Evolutionary conservation across 345 rosid genomes (phyloP).

Genomic region (Acer yangbiense): DNA sequence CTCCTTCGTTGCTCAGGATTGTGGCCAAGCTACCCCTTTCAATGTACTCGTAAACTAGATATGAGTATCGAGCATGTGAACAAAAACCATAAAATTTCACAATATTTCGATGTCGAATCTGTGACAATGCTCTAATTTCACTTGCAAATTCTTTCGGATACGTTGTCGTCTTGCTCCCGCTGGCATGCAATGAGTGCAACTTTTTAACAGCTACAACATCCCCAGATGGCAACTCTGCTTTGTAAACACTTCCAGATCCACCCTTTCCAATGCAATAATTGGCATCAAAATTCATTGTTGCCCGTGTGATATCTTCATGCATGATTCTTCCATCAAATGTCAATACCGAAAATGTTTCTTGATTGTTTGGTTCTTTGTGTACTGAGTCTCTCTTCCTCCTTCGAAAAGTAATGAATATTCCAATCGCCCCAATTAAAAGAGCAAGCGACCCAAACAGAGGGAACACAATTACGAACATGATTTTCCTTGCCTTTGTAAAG

Average conservation of each 20-base stretch:
- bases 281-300: constrained; percentile 19
- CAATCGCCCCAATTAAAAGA: neutral
- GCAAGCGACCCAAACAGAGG: neutral
- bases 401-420: neutral
- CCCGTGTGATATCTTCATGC: constrained; percentile 8
- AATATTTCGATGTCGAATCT: constrained; percentile 5
- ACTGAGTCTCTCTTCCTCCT: neutral
- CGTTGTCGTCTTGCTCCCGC: neutral
- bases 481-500: no score
- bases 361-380: no score
- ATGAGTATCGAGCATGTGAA: neutral
- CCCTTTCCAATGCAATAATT: constrained; percentile 24
- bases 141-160: neutral
- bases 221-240: neutral
- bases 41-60: constrained; percentile 19
- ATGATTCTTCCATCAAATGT: constrained; percentile 23
- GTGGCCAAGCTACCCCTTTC: constrained; percentile 18
- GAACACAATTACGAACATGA: neutral
- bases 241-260: constrained; percentile 7
- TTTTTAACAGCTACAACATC: constrained; percentile 19
- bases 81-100: constrained; percentile 2
- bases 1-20: neutral
- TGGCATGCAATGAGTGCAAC: neutral
- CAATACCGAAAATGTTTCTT: neutral
- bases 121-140: constrained; percentile 20